Evolutionary conservation across 2,329 filamentous ascomycete genomes (phyloP).

Genomic region (Venturia nashicola): DNA sequence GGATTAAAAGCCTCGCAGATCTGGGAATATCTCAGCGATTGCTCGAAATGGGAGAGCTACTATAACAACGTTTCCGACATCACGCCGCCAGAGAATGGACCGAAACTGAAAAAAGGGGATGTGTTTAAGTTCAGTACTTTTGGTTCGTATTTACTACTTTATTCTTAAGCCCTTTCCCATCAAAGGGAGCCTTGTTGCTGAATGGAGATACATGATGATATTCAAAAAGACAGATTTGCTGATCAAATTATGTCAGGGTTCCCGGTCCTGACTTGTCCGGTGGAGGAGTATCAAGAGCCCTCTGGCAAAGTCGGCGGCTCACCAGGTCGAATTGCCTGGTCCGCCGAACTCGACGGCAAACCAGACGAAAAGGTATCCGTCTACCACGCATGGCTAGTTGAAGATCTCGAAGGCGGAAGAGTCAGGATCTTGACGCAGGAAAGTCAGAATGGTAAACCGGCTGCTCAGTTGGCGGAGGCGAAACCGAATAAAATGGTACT

Average conservation of each 20-base stretch:
- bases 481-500: constrained; percentile 25
- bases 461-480: constrained; percentile 16
- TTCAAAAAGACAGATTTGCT: no score
- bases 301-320: neutral
- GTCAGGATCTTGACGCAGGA: constrained; percentile 25
- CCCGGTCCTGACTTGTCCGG: constrained; percentile 18
- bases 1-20: constrained; percentile 17
- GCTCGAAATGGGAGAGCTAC: constrained; percentile 22
- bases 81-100: constrained; percentile 16
- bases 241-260: constrained; percentile 11
- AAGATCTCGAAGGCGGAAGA: constrained; percentile 20
- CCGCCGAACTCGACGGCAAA: constrained; percentile 13
- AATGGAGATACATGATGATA: neutral
- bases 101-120: constrained; percentile 17
- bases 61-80: constrained; percentile 22
- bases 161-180: neutral
- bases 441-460: constrained; percentile 21
- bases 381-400: constrained; percentile 25
- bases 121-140: constrained; percentile 25
- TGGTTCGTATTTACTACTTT: constrained; percentile 9
- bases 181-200: no score
- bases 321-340: constrained; percentile 16
- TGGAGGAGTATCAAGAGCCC: constrained; percentile 16
- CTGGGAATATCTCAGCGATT: constrained; percentile 21
- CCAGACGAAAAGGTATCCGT: constrained; percentile 18